Evolutionary conservation across 2,329 filamentous ascomycete genomes (phyloP), one percentile per base, ranked within the genome.

Genomic region (Ilyonectria sp.): DNA sequence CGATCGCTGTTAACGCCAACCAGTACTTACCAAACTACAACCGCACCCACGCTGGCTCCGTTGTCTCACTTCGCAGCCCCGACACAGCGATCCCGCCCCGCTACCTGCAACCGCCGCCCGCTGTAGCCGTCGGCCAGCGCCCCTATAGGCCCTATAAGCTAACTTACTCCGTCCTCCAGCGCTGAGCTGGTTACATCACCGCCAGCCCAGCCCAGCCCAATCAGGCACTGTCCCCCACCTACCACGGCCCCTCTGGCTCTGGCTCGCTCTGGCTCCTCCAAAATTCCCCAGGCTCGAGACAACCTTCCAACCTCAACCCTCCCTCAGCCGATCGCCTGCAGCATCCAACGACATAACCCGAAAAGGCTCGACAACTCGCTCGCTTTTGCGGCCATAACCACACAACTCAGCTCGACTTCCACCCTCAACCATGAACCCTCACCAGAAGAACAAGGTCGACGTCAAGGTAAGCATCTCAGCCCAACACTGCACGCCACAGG

Each of bases 401-500:
- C 21, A 49, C 26, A 40, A 58, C 63, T 57, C 26, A 23, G 7
- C 46, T 17, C 19, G 13, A 29, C 54, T 46, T 19, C 47, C 23
- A 44, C 43, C 52, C 33, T 40, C 63, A 54, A 23, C 15, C 73
- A 97, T 98, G 94, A 98, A 98, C 82, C 95, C 95, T 76, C 94
- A 95, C 82, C 94, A 98, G 88, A 95, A 97, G 89, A 98, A 98
- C 89, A 98, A 99, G 88, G 89, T 98, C 78, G 96, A 99, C 84
- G 89, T 98, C 84, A 95, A 89, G 87, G 96, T 98, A 86, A 86
- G 93, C 89, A 49, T 50, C 56, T 19, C 46, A 50, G 63, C 63
- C 63, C 63, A 60, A 65, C 57, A 50, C 58, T 60, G 52, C 56
- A 43, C 40, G 15, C 15, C 40, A 57, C 60, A 44, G 33, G 67